These are phyloP conservation scores for Microdochium paspali DNA, from an alignment of 2,329 filamentous ascomycete genomes.

Conservation along the genomic window DNA sequence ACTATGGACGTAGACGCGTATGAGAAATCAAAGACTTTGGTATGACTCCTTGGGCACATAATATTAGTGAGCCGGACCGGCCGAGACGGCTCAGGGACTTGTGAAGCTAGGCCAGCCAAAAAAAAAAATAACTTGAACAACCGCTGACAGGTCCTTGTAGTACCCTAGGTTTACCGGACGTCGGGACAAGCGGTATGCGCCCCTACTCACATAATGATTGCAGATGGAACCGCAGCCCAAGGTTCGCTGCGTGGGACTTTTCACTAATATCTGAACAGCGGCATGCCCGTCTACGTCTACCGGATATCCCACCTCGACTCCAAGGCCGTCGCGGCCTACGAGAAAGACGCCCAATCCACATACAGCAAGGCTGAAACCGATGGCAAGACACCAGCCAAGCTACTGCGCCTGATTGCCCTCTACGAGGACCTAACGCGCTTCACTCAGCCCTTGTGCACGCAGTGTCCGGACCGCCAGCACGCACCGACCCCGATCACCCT, in stretches of 20 bases:
- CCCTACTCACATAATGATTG: background rate
- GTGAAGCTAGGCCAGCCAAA: too few species aligned
- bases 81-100: too few species aligned
- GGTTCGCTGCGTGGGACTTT: background rate
- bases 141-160: constrained; percentile 29
- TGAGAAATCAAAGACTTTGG: constrained; percentile 68
- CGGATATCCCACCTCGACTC: constrained; percentile 75
- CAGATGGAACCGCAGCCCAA: too few species aligned
- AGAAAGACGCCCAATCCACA: constrained; percentile 47
- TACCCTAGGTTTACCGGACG: constrained; percentile 95
- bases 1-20: constrained; percentile 81
- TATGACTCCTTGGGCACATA: constrained; percentile 27
- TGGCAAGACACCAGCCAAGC: constrained; percentile 60
- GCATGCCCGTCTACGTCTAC: constrained; percentile 87
- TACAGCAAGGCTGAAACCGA: constrained; percentile 51
- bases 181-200: constrained; percentile 54
- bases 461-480: constrained; percentile 61
- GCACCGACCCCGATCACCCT: constrained; percentile 81
- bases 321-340: constrained; percentile 73
- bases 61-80: constrained; percentile 5
- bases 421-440: constrained; percentile 92
- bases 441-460: constrained; percentile 74
- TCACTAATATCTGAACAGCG: constrained; percentile 35
- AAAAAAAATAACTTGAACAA: too few species aligned
- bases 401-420: constrained; percentile 80